Evolutionary conservation across 1,284 basidiomycete species (phyloP), one percentile per base, ranked within the genome.

Genomic region (Trichosporon coremiiforme): DNA sequence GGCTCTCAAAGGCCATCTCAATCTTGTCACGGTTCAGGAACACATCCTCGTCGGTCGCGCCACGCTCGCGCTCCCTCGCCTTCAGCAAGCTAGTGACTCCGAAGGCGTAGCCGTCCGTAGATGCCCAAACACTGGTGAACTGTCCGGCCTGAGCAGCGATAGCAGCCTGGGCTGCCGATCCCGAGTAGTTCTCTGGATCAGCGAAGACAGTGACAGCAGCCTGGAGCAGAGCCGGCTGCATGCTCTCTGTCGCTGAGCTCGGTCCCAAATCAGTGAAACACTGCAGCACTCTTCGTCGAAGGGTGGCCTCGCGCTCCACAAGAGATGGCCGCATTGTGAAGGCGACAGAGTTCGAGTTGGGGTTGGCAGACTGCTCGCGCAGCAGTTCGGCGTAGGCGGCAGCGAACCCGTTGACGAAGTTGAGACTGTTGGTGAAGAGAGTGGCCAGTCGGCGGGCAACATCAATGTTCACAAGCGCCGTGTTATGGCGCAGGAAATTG

Each of bases 131-230:
- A 13, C 87, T 89, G 4, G 89, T 90, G 80, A 97, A 96, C 1
- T 89, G 87, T 4, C 94, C 95, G 0, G 93, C 87, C 41, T 92
- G 94, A 0, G 92, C 90, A 0, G 92, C 91, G 72, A 98, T 97
- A 0, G 94, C 93, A 0, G 95, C 95, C 82, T 98, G 96, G 6
- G 97, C 88, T 0, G 90, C 89, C 0, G 93, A 94, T 0, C 92
- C 93, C 10, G 85, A 82, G 76, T 86, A 86, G 60, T 84, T 84
- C 36, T 88, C 86, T 0, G 93, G 89, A 76, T 94, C 93, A 0
- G 93, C 92, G 76, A 99, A 94, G 2, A 93, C 85, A 0, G 89
- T 86, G n/a, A 96, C 88, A 0, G 90, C 89, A 0, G 92, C 90
- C 76, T 94, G 91, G n/a, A 99, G 85, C 6, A 99, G 85, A 0